Evolutionary conservation across 1,139 yeast genomes (phyloP).

Genomic region (Taiozyma sp.): DNA sequence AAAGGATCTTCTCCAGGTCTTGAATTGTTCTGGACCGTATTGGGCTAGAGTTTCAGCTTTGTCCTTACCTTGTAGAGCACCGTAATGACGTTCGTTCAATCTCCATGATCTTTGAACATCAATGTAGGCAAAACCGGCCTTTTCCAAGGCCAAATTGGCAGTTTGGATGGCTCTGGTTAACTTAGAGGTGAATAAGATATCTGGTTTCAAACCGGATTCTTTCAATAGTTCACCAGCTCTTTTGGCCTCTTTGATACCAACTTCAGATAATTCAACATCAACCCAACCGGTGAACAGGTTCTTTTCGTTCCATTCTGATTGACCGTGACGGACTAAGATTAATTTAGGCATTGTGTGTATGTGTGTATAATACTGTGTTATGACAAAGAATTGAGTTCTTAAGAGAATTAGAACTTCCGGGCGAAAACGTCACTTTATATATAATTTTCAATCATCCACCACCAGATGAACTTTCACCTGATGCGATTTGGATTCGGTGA

Average conservation of each 20-base stretch:
- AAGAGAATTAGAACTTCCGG: neutral
- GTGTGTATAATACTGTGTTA: neutral
- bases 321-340: constrained; percentile 94
- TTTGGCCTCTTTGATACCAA: constrained; percentile 86
- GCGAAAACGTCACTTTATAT: neutral
- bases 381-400: neutral
- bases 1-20: constrained; percentile 96
- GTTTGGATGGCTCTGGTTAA: constrained; percentile 97
- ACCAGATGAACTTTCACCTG: neutral
- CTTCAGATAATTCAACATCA: constrained; percentile 80
- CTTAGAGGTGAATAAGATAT: constrained; percentile 85
- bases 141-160: constrained; percentile 89
- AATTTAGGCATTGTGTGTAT: constrained; percentile 51
- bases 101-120: constrained; percentile 97
- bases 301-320: constrained; percentile 98
- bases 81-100: constrained; percentile 98
- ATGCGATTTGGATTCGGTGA: neutral
- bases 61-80: constrained; percentile 98
- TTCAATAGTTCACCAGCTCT: constrained; percentile 92
- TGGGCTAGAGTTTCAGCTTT: constrained; percentile 88
- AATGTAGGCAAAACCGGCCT: constrained; percentile 85
- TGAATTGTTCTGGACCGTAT: constrained; percentile 92
- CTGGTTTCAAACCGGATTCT: constrained; percentile 84
- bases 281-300: constrained; percentile 99
- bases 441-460: neutral